phyloP scores from a whole-genome alignment of 257 asterid species.

The Leonotis leonurus region DNA sequence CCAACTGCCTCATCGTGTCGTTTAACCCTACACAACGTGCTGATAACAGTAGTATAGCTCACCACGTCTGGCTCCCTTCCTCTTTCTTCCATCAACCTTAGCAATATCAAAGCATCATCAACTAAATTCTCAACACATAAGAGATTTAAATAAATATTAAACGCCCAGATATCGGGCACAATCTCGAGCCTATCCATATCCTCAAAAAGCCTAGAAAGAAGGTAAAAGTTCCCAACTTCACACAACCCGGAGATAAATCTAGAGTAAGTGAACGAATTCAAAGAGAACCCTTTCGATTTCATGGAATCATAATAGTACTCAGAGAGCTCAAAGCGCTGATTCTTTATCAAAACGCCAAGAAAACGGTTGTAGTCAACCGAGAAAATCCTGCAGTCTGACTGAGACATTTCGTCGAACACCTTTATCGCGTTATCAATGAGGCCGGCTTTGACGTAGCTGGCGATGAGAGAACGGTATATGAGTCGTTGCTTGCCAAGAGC shows the following conservation, averaged over 20 bases:
- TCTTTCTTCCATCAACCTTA: slow-evolving; percentile 60
- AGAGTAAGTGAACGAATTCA: slow-evolving; percentile 82
- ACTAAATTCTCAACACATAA: slow-evolving; percentile 67
- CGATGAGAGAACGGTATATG: slow-evolving; percentile 66
- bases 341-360: slow-evolving; percentile 68
- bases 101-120: slow-evolving; percentile 54
- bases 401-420: slow-evolving; percentile 87
- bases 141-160: slow-evolving; percentile 67
- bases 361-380: slow-evolving; percentile 83
- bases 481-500: slow-evolving; percentile 75
- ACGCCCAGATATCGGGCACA: slow-evolving; percentile 87
- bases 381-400: slow-evolving; percentile 72
- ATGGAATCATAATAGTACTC: slow-evolving; percentile 58
- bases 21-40: slow-evolving; percentile 52
- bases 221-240: slow-evolving; percentile 67
- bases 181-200: slow-evolving; percentile 74
- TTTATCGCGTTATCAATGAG: slow-evolving; percentile 60
- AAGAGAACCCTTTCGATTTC: slow-evolving; percentile 65
- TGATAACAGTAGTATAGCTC: slow-evolving; percentile 66
- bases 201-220: slow-evolving; percentile 52
- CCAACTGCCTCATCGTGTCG: slow-evolving; percentile 53
- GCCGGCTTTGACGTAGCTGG: slow-evolving; percentile 58
- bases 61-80: slow-evolving; percentile 73
- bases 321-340: slow-evolving; percentile 54
- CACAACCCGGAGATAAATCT: slow-evolving; percentile 79